These are phyloP conservation scores for Wickerhamomyces subpelliculosus DNA, from an alignment of 805 yeast species.

Conservation along the genomic window DNA sequence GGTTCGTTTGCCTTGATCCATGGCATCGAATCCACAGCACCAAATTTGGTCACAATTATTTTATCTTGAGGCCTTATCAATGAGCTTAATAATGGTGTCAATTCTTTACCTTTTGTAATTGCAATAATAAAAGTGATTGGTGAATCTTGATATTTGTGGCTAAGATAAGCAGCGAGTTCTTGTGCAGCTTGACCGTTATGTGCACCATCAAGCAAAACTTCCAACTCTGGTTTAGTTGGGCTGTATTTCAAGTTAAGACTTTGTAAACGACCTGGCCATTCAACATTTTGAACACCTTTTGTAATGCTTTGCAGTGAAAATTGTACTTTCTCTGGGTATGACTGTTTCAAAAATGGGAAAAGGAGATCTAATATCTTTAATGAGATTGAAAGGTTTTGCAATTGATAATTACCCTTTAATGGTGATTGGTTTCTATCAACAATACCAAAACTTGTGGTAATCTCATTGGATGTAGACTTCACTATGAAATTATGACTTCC, in stretches of 20 bases:
- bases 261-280: slow-evolving; percentile 91
- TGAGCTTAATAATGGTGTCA: slow-evolving; percentile 42
- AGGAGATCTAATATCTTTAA: slow-evolving; percentile 42
- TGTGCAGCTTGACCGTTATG: slow-evolving; percentile 83
- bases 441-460: slow-evolving; percentile 25
- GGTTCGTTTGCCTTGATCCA: slow-evolving; percentile 61
- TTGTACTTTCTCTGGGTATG: slow-evolving; percentile 15
- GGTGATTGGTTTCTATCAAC: slow-evolving; percentile 37
- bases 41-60: slow-evolving; percentile 58
- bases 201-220: slow-evolving; percentile 78
- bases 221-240: slow-evolving; percentile 17
- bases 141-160: slow-evolving; percentile 11
- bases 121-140: slow-evolving; percentile 54
- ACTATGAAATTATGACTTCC: slow-evolving; percentile 23
- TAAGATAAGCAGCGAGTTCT: slow-evolving; percentile 55
- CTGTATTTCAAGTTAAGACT: slow-evolving; percentile 25
- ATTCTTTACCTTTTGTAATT: slow-evolving; percentile 66
- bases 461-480: slow-evolving; percentile 9
- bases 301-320: slow-evolving; percentile 31
- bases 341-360: slow-evolving; percentile 17
- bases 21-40: slow-evolving; percentile 83
- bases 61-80: slow-evolving; percentile 45
- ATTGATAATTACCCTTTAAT: slow-evolving; percentile 67
- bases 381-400: slow-evolving; percentile 63
- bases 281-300: slow-evolving; percentile 46